Conservation (phyloP, 225 moss, liverwort and hornwort species). For the Marchantia polymorpha region DNA sequence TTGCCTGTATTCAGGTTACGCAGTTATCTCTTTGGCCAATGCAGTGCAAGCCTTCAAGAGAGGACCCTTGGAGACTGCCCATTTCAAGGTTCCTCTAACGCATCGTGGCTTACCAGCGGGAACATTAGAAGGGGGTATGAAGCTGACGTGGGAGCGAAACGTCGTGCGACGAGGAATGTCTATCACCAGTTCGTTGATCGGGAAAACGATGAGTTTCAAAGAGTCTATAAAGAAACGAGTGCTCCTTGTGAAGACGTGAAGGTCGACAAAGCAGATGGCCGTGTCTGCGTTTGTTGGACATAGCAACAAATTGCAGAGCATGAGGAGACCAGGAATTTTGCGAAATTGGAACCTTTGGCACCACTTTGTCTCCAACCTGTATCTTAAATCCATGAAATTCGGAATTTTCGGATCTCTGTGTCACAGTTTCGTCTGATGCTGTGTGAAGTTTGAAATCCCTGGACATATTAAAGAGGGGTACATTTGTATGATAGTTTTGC, state of each 20-base stretch:
- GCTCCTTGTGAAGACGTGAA: slow-evolving; percentile 27
- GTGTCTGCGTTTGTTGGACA: not conserved
- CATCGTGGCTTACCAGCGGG: slow-evolving; percentile 89
- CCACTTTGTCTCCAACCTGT: not conserved
- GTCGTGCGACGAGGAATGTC: slow-evolving; percentile 22
- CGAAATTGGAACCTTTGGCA: not conserved
- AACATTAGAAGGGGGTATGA: slow-evolving; percentile 87
- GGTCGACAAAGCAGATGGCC: not conserved
- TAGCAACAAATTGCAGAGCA: not conserved
- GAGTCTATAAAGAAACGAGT: slow-evolving; percentile 39
- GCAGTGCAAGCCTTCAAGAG: slow-evolving; percentile 70
- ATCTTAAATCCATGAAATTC: not conserved
- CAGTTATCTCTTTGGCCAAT: slow-evolving; percentile 71
- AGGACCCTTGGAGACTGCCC: slow-evolving; percentile 66
- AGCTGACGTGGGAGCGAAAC: slow-evolving; percentile 63
- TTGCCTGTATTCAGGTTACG: slow-evolving; percentile 51
- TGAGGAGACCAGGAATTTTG: not conserved
- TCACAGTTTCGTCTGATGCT: not conserved
- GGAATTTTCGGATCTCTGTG: not conserved
- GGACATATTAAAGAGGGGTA: slow-evolving; percentile 9
- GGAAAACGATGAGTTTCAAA: slow-evolving; percentile 44
- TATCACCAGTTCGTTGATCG: slow-evolving; percentile 31
- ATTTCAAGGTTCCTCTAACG: slow-evolving; percentile 81
- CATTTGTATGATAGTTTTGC: slow-evolving; percentile 19
- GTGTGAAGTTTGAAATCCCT: slow-evolving; percentile 8